Percentiles rank a stretch among this genome's conserved stretches.
Evolutionary conservation across 1,284 basidiomycete species (phyloP).

Genomic region (Sporisorium sorghi): DNA sequence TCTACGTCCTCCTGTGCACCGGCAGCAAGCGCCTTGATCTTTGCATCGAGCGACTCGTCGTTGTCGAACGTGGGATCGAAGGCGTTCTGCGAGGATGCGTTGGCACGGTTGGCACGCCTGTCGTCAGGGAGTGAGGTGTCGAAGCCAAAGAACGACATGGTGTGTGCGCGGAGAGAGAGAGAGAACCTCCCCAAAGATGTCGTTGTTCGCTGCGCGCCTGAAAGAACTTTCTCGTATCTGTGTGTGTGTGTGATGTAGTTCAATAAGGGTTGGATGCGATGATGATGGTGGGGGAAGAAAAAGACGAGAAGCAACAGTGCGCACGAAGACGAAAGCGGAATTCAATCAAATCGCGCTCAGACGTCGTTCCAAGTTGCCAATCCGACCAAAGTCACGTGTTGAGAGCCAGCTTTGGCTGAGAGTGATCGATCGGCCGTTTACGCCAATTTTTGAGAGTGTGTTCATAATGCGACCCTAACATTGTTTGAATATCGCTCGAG

Average conservation of each 20-base stretch:
- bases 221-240: no score
- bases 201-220: background rate
- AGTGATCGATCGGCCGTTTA: background rate
- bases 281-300: background rate
- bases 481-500: background rate
- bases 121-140: slow-evolving; percentile 65
- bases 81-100: slow-evolving; percentile 26
- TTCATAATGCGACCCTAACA: background rate
- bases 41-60: slow-evolving; percentile 62
- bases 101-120: slow-evolving; percentile 26
- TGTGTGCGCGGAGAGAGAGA: slow-evolving; percentile 3
- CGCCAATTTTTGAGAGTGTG: background rate
- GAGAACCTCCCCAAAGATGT: background rate
- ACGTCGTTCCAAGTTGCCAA: background rate
- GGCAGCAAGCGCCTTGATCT: slow-evolving; percentile 72
- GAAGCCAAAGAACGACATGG: slow-evolving; percentile 69
- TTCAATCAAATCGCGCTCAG: slow-evolving; percentile 4
- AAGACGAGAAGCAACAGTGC: background rate
- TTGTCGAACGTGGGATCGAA: slow-evolving; percentile 57
- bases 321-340: no score
- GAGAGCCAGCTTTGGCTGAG: no score
- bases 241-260: no score
- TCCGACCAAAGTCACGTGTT: slow-evolving; percentile 5
- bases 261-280: no score
- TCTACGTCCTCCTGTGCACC: slow-evolving; percentile 79